Conservation (phyloP, 1,139 yeast species). For the Debaryomyces fabryi region DNA sequence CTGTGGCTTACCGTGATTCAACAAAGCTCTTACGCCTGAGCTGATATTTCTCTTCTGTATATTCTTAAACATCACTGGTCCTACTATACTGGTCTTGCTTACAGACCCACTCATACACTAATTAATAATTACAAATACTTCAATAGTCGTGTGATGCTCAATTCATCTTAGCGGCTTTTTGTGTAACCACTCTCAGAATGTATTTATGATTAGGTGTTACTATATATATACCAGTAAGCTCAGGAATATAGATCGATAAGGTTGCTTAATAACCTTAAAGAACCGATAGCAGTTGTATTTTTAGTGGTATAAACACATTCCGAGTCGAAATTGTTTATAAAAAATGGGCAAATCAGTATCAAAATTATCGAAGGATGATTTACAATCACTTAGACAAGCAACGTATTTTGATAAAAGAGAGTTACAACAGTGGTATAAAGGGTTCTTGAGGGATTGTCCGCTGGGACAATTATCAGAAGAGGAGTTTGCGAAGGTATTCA, state of each 20-base stretch:
- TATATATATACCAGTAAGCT: background rate
- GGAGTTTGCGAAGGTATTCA: slow-evolving; percentile 89
- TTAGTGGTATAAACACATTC: background rate
- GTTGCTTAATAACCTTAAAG: background rate
- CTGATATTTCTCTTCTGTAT: slow-evolving; percentile 15
- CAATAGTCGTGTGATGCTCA: background rate
- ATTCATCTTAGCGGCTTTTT: background rate
- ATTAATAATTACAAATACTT: background rate
- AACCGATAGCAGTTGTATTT: background rate
- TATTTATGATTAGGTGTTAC: background rate
- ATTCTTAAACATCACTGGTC: slow-evolving; percentile 4
- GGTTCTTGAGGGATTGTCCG: slow-evolving; percentile 92
- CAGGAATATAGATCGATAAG: background rate
- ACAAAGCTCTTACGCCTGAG: slow-evolving; percentile 18
- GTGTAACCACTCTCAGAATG: background rate
- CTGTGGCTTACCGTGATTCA: slow-evolving; percentile 49
- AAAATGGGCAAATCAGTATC: slow-evolving; percentile 94
- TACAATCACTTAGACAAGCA: slow-evolving; percentile 76
- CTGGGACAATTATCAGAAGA: slow-evolving; percentile 84
- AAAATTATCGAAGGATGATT: slow-evolving; percentile 87
- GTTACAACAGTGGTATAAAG: slow-evolving; percentile 97
- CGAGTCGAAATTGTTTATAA: background rate
- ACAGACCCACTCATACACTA: background rate
- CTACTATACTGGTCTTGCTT: background rate
- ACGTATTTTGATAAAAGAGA: slow-evolving; percentile 94